These are phyloP conservation scores for Sanghuangporus baumii DNA, from an alignment of 1,284 basidiomycete species.

Conservation along the genomic window DNA sequence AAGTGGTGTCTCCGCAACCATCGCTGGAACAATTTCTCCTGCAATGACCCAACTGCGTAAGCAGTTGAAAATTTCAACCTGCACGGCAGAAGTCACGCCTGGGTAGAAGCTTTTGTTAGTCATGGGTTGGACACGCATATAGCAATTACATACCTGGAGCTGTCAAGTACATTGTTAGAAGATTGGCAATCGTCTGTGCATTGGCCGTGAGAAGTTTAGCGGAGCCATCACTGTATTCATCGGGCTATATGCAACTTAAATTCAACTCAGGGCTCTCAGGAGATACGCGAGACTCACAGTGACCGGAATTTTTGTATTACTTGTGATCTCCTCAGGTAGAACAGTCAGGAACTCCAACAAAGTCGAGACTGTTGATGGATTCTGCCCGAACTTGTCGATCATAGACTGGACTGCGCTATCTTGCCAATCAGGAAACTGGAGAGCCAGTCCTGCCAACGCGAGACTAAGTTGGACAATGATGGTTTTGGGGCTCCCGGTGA, in stretches of 20 bases:
- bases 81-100: slow-evolving; percentile 85
- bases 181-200: slow-evolving; percentile 66
- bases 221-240: slow-evolving; percentile 71
- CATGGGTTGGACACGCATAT: background rate
- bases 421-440: slow-evolving; percentile 90
- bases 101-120: slow-evolving; percentile 9
- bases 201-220: slow-evolving; percentile 67
- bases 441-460: slow-evolving; percentile 84
- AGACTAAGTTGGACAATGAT: slow-evolving; percentile 90
- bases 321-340: slow-evolving; percentile 85
- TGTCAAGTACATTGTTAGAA: slow-evolving; percentile 87
- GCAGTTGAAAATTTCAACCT: slow-evolving; percentile 83
- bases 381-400: slow-evolving; percentile 83
- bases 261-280: background rate
- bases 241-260: slow-evolving; percentile 46
- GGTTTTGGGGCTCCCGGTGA: slow-evolving; percentile 74
- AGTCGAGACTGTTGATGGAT: slow-evolving; percentile 77
- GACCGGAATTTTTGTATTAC: slow-evolving; percentile 85
- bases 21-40: slow-evolving; percentile 71
- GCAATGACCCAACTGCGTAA: slow-evolving; percentile 85
- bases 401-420: slow-evolving; percentile 71
- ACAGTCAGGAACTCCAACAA: slow-evolving; percentile 89
- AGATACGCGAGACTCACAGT: slow-evolving; percentile 52
- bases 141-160: slow-evolving; percentile 63
- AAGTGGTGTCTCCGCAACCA: slow-evolving; percentile 77